Conservation (phyloP, 441 rosid genomes). For the Capsella rubella region DNA sequence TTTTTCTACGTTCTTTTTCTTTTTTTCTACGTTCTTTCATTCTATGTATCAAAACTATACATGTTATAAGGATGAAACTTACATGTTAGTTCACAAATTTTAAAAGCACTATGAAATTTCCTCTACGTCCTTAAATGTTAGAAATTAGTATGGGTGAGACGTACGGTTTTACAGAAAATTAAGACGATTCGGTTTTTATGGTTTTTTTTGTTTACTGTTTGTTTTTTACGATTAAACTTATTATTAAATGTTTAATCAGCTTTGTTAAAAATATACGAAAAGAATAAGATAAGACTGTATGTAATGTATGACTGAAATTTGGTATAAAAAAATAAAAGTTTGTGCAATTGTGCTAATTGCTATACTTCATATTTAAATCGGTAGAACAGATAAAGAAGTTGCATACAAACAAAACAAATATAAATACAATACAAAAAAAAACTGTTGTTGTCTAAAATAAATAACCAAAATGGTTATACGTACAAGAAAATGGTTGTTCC, state of each 20-base stretch:
- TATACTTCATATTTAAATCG: background rate
- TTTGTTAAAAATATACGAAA: background rate
- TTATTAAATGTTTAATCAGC: background rate
- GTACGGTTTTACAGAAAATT: no score
- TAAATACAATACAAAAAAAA: no score
- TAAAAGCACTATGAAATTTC: background rate
- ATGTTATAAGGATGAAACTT: no score
- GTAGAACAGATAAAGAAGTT: background rate
- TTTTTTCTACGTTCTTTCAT: background rate
- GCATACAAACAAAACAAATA: background rate
- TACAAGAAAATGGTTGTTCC: background rate
- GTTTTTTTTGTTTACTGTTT: no score
- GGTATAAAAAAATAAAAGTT: background rate
- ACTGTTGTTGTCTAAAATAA: no score
- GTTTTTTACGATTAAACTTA: no score
- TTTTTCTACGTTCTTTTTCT: conserved; percentile 6
- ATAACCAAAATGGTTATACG: background rate
- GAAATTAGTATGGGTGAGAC: no score
- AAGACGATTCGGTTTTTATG: no score
- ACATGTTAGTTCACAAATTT: background rate
- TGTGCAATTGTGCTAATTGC: background rate
- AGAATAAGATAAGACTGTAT: no score
- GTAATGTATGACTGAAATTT: background rate
- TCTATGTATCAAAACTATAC: no score
- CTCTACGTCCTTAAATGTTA: background rate